Evolutionary conservation across 352 stramenopile genomes (phyloP), one percentile per base, ranked within the genome.

Genomic region (Pythium insidiosum): DNA sequence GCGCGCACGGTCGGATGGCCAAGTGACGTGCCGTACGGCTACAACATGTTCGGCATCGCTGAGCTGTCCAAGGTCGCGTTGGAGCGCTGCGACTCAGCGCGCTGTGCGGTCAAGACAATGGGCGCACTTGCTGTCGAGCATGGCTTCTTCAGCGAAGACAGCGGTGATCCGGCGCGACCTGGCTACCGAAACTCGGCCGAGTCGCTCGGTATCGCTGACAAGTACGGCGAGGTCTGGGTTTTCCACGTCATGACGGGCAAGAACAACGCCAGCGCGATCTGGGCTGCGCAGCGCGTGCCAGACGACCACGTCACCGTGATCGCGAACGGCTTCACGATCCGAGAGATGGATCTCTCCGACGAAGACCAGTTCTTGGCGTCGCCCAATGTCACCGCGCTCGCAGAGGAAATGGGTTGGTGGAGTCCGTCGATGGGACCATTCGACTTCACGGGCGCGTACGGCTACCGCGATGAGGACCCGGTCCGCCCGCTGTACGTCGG

Each of bases 241-340:
- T 96, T 97, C 64, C 85, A 97, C 51, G 85, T 97, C 29, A 48
- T 95, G 12, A 83, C 85, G 22, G 85, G 94, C 50, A 67, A 61
- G 23, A 51, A 84, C 33, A 95, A 88, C 16, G 65, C 74, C 0
- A 75, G 62, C 25, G 86, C 85, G 0, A 71, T 96, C 38, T 97
- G 85, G 85, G 86, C 72, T 0, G 88, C 88, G 9, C 81, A 96
- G 63, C 68, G 77, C 25, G 68, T 96, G n/a, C 82, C 78, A 2
- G 73, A 90, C 23, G 68, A 81, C 40, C 65, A 92, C 41, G 64
- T 96, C 22, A 63, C 82, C 3, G 78, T 88, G 9, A 68, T 97
- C 28, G 83, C 88, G 1, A 97, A 97, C 47, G 74, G 82, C 43
- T 97, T 96, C 59, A 66, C 88, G 24, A 96, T 97, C 56, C 73